A percentile compares a stretch with the other conserved stretches of the same genome.
Conservation (phyloP, 257 asterid species). For the Solanum sparsipilum region DNA sequence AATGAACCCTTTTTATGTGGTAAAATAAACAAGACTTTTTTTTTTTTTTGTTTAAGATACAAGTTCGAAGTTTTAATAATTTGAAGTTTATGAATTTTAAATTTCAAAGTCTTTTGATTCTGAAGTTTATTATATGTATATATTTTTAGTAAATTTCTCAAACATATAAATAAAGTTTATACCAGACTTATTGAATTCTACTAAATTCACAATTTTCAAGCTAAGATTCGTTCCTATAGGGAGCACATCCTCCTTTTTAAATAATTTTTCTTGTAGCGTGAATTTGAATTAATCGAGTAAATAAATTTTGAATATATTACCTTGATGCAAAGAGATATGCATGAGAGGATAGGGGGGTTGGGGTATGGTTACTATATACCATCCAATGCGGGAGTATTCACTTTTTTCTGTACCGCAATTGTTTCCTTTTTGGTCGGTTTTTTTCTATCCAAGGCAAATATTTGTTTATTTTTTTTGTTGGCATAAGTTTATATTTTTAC, state of each 20-base stretch:
- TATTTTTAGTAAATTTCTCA: too few relatives aligned
- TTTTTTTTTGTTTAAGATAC: too few relatives aligned
- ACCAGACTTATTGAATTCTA: too few relatives aligned
- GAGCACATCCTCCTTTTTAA: not conserved
- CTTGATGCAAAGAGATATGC: not conserved
- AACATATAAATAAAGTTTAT: too few relatives aligned
- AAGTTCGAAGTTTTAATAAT: not conserved
- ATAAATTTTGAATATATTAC: not conserved
- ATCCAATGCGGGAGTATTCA: not conserved
- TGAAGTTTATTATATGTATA: not conserved
- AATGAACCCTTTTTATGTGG: not conserved
- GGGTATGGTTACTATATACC: too few relatives aligned
- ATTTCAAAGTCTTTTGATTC: not conserved
- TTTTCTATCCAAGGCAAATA: not conserved
- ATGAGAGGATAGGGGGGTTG: not conserved
- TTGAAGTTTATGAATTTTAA: not conserved
- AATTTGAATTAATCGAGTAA: not conserved
- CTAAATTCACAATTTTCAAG: not conserved
- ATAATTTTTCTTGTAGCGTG: rapidly evolving
- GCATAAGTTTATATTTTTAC: not conserved
- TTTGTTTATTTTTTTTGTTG: too few relatives aligned
- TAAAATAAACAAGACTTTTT: not conserved
- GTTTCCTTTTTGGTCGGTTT: not conserved
- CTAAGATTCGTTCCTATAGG: not conserved
- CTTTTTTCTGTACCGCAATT: too few relatives aligned